Evolutionary conservation across 768 basidiomycete genomes (phyloP).

Genomic region (Naematelia encephala): DNA sequence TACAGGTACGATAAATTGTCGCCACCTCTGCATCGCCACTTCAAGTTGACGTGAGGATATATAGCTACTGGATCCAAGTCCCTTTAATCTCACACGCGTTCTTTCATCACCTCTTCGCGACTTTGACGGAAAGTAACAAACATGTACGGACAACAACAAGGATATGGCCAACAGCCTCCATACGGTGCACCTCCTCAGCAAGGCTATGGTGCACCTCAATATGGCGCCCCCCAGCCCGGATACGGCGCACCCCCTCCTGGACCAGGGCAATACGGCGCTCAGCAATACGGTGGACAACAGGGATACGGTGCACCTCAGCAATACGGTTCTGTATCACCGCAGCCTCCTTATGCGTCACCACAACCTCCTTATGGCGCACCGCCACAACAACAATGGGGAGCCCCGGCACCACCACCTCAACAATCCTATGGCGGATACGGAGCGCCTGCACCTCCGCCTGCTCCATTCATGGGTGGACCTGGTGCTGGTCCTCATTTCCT

Average conservation of each 20-base stretch:
- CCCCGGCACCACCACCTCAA: slow-evolving; percentile 12
- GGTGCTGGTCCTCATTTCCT: slow-evolving; percentile 29
- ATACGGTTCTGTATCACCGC: slow-evolving; percentile 23
- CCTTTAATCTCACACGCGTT: too few species aligned
- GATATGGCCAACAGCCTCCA: slow-evolving; percentile 5
- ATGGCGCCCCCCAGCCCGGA: slow-evolving; percentile 13
- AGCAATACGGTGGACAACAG: slow-evolving; percentile 7
- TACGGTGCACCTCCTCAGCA: slow-evolving; percentile 20
- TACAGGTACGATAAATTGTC: too few species aligned
- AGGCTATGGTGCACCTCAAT: slow-evolving; percentile 16
- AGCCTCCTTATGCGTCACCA: slow-evolving; percentile 21
- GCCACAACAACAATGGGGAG: slow-evolving; percentile 3
- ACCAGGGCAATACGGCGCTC: slow-evolving; percentile 6
- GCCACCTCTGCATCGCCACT: too few species aligned
- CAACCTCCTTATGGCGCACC: slow-evolving; percentile 15
- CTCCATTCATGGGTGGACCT: slow-evolving; percentile 14
- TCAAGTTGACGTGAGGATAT: too few species aligned
- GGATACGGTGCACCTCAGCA: slow-evolving; percentile 19
- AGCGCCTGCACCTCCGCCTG: slow-evolving; percentile 15
- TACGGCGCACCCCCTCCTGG: slow-evolving; percentile 8
- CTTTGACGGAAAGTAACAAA: background rate
- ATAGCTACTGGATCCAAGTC: too few species aligned
- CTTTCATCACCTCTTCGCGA: too few species aligned
- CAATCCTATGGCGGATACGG: slow-evolving; percentile 18
- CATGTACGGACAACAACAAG: slow-evolving; percentile 9